Evolutionary conservation across 1,139 yeast genomes (phyloP).

Genomic region (Yamadazyma songkhlaensis): DNA sequence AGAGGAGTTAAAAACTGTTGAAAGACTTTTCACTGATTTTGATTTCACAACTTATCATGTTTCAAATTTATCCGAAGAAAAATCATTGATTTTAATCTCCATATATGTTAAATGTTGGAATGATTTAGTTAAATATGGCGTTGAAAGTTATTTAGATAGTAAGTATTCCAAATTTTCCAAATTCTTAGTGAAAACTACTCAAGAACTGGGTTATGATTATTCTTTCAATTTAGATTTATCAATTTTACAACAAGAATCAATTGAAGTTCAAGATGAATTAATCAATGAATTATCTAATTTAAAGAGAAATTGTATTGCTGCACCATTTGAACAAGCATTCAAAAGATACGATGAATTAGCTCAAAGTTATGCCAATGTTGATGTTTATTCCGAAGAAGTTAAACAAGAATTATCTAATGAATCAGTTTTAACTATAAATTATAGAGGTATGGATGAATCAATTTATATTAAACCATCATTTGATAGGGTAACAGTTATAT

Average conservation of each 20-base stretch:
- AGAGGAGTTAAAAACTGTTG: constrained; percentile 53
- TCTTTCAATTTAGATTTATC: constrained; percentile 69
- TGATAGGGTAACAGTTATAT: constrained; percentile 95
- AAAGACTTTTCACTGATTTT: constrained; percentile 89
- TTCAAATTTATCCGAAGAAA: constrained; percentile 70
- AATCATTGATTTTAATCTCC: constrained; percentile 63
- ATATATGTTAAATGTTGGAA: constrained; percentile 74
- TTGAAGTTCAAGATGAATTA: constrained; percentile 47
- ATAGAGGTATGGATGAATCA: constrained; percentile 85
- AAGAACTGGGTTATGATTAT: constrained; percentile 81
- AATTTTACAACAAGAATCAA: constrained; percentile 33
- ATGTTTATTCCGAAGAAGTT: constrained; percentile 49
- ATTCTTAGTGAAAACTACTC: constrained; percentile 27
- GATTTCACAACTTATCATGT: constrained; percentile 94
- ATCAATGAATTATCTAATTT: constrained; percentile 67
- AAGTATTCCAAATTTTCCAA: constrained; percentile 36
- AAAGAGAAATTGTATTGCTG: constrained; percentile 86
- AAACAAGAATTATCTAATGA: constrained; percentile 50
- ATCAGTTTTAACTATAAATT: constrained; percentile 70
- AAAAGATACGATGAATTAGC: constrained; percentile 71
- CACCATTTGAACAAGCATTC: constrained; percentile 89
- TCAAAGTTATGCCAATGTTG: constrained; percentile 44
- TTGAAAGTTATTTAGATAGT: constrained; percentile 37
- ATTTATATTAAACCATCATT: constrained; percentile 89
- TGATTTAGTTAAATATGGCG: constrained; percentile 70